phyloP scores from a whole-genome alignment of 164 flowering plant species.

The Stephania yunnanensis region DNA sequence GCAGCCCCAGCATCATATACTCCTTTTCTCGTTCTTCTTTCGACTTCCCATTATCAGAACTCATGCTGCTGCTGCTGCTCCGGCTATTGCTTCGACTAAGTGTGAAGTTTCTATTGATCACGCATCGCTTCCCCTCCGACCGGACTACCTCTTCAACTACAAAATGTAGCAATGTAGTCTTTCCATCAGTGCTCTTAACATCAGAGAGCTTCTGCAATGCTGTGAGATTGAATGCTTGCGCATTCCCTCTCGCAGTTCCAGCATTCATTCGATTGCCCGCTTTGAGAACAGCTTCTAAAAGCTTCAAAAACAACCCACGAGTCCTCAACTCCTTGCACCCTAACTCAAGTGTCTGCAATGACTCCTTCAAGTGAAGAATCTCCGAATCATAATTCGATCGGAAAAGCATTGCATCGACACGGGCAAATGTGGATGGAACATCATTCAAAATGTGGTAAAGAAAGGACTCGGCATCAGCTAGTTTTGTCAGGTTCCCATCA shows the following conservation, averaged over 20 bases:
- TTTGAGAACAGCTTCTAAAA: conserved; percentile 78
- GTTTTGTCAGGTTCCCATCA: conserved; percentile 39
- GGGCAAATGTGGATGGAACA: conserved; percentile 50
- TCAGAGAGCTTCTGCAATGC: conserved; percentile 67
- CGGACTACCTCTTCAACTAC: conserved; percentile 74
- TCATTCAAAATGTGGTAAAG: conserved; percentile 42
- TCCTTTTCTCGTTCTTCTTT: conserved; percentile 48
- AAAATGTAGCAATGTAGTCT: conserved; percentile 73
- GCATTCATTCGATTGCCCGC: conserved; percentile 86
- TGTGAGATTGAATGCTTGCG: conserved; percentile 65
- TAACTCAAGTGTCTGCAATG: conserved; percentile 42
- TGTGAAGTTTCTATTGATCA: conserved; percentile 34
- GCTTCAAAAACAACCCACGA: conserved; percentile 66
- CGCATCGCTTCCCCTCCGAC: conserved; percentile 63
- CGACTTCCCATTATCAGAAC: conserved; percentile 8
- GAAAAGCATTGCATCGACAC: conserved; percentile 53
- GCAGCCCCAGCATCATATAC: conserved; percentile 52
- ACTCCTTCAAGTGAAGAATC: conserved; percentile 45
- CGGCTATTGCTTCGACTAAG: conserved; percentile 20
- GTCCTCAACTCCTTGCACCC: conserved; percentile 67
- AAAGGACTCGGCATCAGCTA: conserved; percentile 64
- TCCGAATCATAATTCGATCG: conserved; percentile 44
- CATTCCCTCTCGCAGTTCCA: conserved; percentile 83
- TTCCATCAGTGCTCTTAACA: conserved; percentile 70
- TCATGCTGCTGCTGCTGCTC: conserved; percentile 5